Base-by-base conservation (phyloP, 2,329 filamentous ascomycete genomes). In the Trichoderma arundinaceum region DNA sequence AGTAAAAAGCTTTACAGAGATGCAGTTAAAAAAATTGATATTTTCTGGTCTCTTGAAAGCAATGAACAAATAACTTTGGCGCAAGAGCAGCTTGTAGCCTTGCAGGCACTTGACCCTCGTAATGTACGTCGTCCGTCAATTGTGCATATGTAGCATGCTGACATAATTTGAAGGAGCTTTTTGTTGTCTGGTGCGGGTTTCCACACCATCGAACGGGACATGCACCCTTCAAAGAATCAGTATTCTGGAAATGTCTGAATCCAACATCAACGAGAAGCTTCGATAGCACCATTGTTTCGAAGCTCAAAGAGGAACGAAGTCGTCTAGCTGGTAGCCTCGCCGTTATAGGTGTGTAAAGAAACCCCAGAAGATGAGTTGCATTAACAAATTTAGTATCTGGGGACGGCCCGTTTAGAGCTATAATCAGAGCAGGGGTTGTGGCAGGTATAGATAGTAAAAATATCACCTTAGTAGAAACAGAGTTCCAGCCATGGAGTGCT, bases 121-220 rank as follows among this genome's bases (percentile, higher is more conserved):
- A 64, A 64, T 43, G 46, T 67, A 49, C 9, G 59, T 53, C 7
- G n/a, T 22, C 2, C 5, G 7, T 2, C 12, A 33, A 43, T n/a
- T 9, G 38, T 7, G 9, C 8, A 32, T 8, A n/a, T 12, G 52
- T 19, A 7, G 38, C 17, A 51, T 48, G n/a, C 19, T 39, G 17
- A 54, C 22, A 15, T 54, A 43, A 52, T 48, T 5, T 56, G 7
- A 32, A 67, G 65, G 56, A 67, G 19, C 12, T 67, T 4, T 43
- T 67, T 38, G 43, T 67, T 15, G 39, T 67, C 3, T 64, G 22
- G 59, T 67, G 53, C 33, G 48, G 65, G 13, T 64, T 44, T 60
- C 53, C 60, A 39, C 19, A 17, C 8, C 39, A 15, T n/a, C 49
- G 58, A 38, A 28, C 15, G 3, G 57, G 57, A 8, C 38, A 48